Evolutionary conservation across 306 rosid genomes (phyloP), one percentile per base, ranked within the genome.

Genomic region (Medicago lupulina): DNA sequence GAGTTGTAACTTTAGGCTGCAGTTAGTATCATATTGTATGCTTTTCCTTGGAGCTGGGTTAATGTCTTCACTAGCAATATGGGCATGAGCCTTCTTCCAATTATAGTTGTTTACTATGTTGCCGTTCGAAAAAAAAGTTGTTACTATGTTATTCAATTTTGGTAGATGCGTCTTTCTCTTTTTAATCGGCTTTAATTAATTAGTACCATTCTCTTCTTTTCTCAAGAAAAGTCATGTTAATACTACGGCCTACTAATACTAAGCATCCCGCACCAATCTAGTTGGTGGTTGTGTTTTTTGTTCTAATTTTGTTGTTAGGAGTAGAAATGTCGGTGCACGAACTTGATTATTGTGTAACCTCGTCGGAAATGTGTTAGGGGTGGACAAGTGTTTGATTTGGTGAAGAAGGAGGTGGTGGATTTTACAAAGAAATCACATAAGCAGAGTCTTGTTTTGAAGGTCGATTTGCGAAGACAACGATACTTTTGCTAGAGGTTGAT

Each of bases 41-140:
- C 98, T 96, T 62, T 96, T 96, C 62, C 90, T 96, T 58, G 99
- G 99, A 11, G 99, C 99, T 40, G 99, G 97, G 31, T 74, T 89
- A 79, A 96, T 96, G 99, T 88, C 99, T 76, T 79, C 74, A 6
- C 89, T 96, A 10, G 98, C 99, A 8, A 82, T 96, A 62, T 96
- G 98, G 98, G 98, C 97, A 3, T 96, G 83, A 90, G 5, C 40
- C 65, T 1, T 49, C 4, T 43, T 17, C 38, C 46, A 54, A 3
- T 10, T 43, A 8, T 72, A 74, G 19, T 8, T 21, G 23, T 21
- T 21, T 21, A 21, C 23, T 21, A 21, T 21, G 23, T 21, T 21
- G 23, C 23, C 23, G 23, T 21, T 21, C 1, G 1, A 21, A 21
- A 21, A 21, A 21, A 21, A 21, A n/a, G 23, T 21, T 62, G 21